These are phyloP conservation scores for Botrytis deweyae DNA, from an alignment of 2,329 filamentous ascomycete genomes.

Conservation along the genomic window DNA sequence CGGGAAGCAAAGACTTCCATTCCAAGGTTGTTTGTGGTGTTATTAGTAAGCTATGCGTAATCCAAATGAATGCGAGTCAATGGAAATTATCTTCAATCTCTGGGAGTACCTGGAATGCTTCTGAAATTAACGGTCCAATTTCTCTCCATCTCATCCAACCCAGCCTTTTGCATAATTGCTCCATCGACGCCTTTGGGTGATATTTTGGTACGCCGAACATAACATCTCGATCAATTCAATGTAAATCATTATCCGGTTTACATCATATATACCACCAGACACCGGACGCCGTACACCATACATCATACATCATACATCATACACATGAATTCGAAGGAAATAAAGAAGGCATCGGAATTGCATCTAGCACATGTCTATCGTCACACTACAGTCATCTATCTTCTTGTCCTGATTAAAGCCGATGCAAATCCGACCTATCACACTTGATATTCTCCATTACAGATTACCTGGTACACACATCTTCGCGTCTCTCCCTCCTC, in stretches of 20 bases:
- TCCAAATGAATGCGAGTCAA: slow-evolving; percentile 6
- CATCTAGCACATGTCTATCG: not conserved
- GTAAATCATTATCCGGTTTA: not conserved
- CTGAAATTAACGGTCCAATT: not conserved
- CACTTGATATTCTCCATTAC: not conserved
- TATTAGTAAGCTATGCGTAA: not conserved
- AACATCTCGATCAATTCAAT: not conserved
- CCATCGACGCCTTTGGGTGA: not conserved
- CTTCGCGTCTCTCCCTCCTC: not conserved
- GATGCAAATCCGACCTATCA: not conserved
- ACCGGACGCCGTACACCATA: not conserved
- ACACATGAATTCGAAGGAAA: not conserved
- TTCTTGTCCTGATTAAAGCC: not conserved
- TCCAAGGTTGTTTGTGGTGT: not conserved
- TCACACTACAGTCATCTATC: not conserved
- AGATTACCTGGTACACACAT: not conserved
- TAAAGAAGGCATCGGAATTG: not conserved
- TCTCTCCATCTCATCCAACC: not conserved
- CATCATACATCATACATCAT: not conserved
- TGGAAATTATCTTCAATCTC: not conserved
- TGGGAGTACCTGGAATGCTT: not conserved
- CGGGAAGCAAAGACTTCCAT: not conserved
- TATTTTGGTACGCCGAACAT: not conserved
- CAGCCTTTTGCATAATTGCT: too few species aligned
- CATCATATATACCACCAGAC: not conserved